Conservation (phyloP, 805 yeast genomes). For the Yarrowia hollandica region DNA sequence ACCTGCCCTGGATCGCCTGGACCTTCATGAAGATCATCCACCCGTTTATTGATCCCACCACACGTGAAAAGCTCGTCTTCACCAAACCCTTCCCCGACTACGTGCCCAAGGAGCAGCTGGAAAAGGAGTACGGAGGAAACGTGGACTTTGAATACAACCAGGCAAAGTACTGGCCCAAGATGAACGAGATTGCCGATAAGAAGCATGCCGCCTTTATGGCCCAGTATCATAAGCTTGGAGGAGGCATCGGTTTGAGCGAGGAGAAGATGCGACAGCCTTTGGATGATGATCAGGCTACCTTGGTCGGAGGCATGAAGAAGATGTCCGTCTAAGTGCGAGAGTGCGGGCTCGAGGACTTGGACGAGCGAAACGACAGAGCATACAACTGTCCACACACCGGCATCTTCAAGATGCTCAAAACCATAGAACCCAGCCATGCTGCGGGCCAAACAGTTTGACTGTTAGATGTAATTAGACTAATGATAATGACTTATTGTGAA, state of each 20-base stretch:
- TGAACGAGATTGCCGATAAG: conserved; percentile 59
- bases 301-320: conserved; percentile 22
- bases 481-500: conserved; percentile 3
- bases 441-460: too few species aligned
- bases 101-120: conserved; percentile 80
- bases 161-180: conserved; percentile 71
- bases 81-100: conserved; percentile 85
- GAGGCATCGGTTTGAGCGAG: conserved; percentile 76
- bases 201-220: conserved; percentile 64
- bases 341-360: too few species aligned
- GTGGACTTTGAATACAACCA: conserved; percentile 85
- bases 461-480: conserved; percentile 10
- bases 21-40: conserved; percentile 86
- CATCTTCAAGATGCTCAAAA: too few species aligned
- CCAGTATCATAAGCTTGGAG: conserved; percentile 72
- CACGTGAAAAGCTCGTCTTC: conserved; percentile 88
- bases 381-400: too few species aligned
- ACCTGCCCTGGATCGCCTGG: conserved; percentile 93
- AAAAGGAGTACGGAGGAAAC: conserved; percentile 78
- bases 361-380: too few species aligned
- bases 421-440: too few species aligned
- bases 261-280: conserved; percentile 58
- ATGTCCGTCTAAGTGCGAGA: background rate
- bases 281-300: conserved; percentile 1
- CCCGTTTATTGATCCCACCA: conserved; percentile 95